phyloP scores from a whole-genome alignment of 2,329 filamentous ascomycete species.

The Alternaria hordeiaustralica region DNA sequence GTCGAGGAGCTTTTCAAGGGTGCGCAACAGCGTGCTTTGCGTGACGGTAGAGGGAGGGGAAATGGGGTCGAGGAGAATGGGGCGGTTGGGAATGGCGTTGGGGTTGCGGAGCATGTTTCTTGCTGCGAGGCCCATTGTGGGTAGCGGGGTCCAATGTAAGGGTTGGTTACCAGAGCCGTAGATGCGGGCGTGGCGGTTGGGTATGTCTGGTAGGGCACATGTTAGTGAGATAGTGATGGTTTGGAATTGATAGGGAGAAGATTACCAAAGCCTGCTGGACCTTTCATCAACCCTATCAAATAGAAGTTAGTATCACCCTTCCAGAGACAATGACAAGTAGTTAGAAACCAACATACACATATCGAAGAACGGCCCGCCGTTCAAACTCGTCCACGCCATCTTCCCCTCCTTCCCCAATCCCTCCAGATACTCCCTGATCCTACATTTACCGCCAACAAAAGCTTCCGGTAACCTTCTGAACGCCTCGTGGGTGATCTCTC shows the following conservation, averaged over 20 bases:
- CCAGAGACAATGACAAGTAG: background rate
- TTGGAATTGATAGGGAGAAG: background rate
- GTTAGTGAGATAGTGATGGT: background rate
- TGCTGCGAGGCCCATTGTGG: conserved; percentile 32
- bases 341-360: conserved; percentile 39
- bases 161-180: conserved; percentile 42
- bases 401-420: conserved; percentile 27
- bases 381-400: conserved; percentile 42
- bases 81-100: conserved; percentile 26
- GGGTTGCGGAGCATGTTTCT: conserved; percentile 42
- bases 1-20: conserved; percentile 30
- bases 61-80: conserved; percentile 40
- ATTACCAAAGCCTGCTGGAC: conserved; percentile 40
- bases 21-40: conserved; percentile 33
- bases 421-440: conserved; percentile 34
- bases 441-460: conserved; percentile 34
- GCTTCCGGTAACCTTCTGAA: conserved; percentile 36
- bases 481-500: conserved; percentile 32
- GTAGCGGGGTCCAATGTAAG: conserved; percentile 42
- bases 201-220: conserved; percentile 18
- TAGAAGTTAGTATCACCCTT: rapidly evolving
- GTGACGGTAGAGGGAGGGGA: conserved; percentile 16
- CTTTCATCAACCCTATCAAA: conserved; percentile 44
- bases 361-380: conserved; percentile 47
- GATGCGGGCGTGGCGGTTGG: conserved; percentile 38